Percentiles rank a stretch among this genome's conserved stretches.
phyloP scores from a whole-genome alignment of 1,139 yeast genomes.

The Hyphopichia pseudoburtonii region DNA sequence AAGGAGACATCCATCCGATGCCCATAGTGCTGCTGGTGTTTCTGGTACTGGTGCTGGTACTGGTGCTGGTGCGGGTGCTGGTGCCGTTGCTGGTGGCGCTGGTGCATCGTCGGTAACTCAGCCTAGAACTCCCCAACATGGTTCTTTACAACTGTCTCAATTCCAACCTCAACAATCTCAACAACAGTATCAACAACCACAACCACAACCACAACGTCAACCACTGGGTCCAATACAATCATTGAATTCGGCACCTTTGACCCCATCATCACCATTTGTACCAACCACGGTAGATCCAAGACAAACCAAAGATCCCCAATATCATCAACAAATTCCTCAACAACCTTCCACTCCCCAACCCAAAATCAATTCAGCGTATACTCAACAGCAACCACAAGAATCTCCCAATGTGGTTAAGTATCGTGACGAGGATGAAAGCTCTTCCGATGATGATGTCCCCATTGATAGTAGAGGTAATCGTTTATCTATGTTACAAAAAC shows the following conservation, averaged over 20 bases:
- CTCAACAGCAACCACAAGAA: constrained; percentile 7
- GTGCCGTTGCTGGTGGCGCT: too few species aligned
- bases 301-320: neutral
- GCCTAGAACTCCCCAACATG: constrained; percentile 4
- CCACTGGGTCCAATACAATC: constrained; percentile 1
- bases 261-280: constrained; percentile 6
- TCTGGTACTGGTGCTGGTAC: too few species aligned
- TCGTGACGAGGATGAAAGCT: constrained; percentile 5
- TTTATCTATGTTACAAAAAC: constrained; percentile 33
- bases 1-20: constrained; percentile 3
- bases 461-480: constrained; percentile 17
- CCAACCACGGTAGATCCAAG: constrained; percentile 2
- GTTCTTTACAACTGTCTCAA: constrained; percentile 1
- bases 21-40: too few species aligned
- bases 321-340: neutral
- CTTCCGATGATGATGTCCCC: constrained; percentile 17
- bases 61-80: too few species aligned
- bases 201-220: neutral
- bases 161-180: neutral
- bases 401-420: constrained; percentile 32
- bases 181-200: neutral
- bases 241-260: constrained; percentile 7
- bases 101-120: neutral
- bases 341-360: neutral
- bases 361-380: neutral